Base-by-base conservation (phyloP, 2,329 filamentous ascomycete genomes). In the Aschersonia sp. region DNA sequence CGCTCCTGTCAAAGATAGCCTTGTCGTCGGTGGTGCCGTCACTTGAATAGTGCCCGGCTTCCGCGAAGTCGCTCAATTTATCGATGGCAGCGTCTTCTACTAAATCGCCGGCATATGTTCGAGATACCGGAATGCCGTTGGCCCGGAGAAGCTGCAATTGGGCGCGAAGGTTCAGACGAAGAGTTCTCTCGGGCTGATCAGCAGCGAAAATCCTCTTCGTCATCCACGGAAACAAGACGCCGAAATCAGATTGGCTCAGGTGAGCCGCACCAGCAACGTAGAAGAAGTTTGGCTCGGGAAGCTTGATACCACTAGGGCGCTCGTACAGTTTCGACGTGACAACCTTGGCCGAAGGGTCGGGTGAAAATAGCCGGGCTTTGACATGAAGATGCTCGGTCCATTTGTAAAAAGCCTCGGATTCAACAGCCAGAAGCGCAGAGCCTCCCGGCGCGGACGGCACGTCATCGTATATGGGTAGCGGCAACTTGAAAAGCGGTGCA, bases 231-330 rank as follows among this genome's bases (percentile, higher is more conserved):
- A 94, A 94, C 29, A 94, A 65, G 30, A 92, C 67, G 38, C 85
- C 88, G 55, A 92, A 94, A 58, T 94, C 88, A 28, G 80, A 85
- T 63, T 94, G 88, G 50, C 77, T 86, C 30, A 94, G 73, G 60
- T 94, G 88, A 0, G 87, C 85, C n/a, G 82, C 84, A 43, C 75
- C 70, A 10, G 72, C 61, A 3, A 86, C 80, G 61, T 86, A 91
- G 66, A 85, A 94, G 57, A 91, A 78, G 54, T 82, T 75, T 4
- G 86, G 81, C 48, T 72, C 68, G 0, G 65, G 55, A 10, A 75
- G 61, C 48, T 59, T 62, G 31, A 67, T 60, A 6, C 69, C 70
- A 48, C 66, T 65, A 4, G 63, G 64, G 3, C 67, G 63, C 49
- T 72, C 62, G 52, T 69, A 70, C 7, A 67, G 52, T 4, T 64